phyloP scores from a whole-genome alignment of 306 rosid genomes.

The Arachis stenosperma region DNA sequence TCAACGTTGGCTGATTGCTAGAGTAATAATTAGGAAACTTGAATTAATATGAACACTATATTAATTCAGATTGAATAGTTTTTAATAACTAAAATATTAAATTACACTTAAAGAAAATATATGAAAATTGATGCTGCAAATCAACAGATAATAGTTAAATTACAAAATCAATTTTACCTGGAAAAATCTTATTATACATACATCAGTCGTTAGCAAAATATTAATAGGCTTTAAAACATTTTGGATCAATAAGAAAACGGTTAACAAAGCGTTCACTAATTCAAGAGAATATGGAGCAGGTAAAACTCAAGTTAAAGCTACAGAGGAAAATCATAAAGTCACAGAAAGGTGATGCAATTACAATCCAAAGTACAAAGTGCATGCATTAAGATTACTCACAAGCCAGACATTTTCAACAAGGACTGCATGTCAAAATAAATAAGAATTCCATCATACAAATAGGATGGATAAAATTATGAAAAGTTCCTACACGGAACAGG shows the following conservation, averaged over 20 bases:
- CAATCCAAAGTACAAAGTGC: conserved; percentile 1
- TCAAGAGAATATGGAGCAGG: neutral
- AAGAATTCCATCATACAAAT: neutral
- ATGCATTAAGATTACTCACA: conserved; percentile 2
- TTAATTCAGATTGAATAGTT: neutral
- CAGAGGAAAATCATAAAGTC: neutral
- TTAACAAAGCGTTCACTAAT: neutral
- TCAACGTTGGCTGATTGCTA: neutral
- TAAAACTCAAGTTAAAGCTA: neutral
- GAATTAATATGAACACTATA: neutral
- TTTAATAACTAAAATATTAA: conserved; percentile 13
- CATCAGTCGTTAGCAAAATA: neutral
- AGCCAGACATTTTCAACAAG: neutral
- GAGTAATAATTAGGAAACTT: neutral
- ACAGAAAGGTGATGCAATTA: neutral
- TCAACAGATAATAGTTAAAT: neutral
- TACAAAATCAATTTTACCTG: neutral
- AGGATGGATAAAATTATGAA: neutral
- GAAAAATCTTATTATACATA: neutral
- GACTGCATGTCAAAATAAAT: neutral
- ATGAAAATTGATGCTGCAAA: neutral
- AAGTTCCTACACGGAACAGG: neutral
- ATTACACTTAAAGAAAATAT: neutral
- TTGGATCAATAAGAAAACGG: neutral
- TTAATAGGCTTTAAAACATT: neutral